Base-by-base conservation (phyloP, 1,139 yeast species). In the Magnusiomyces sp. region DNA sequence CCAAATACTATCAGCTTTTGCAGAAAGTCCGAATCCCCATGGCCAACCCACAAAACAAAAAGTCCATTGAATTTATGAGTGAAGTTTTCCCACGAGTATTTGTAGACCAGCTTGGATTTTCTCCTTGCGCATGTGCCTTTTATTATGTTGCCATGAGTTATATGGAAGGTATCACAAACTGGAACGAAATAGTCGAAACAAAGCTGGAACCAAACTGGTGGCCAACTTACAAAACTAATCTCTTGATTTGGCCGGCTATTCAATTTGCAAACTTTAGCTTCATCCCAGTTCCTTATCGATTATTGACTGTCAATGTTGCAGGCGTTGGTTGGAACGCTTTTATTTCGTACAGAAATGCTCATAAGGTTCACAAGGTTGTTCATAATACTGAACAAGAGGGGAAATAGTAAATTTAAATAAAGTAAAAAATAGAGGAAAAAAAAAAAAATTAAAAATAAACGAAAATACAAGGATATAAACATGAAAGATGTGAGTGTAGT, bases 291-390 rank as follows among this genome's bases (percentile, higher is more conserved):
- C 79, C 79, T 43, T 77, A 77, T 59, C 74, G 95, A 39, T 67
- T 89, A 50, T 59, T 85, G 45, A 73, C 81, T 4, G 95, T 85
- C 38, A 87, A 88, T 59, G 56, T 80, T 2, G 74, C 86, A 23
- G 80, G 94, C 49, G 78, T 89, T 33, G 81, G 83, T 4, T 90
- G 97, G 97, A 90, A 89, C 63, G 79, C 92, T 17, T 88, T 76
- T 62, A 65, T 89, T 58, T 83, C 94, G 46, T 71, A 72, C 57
- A 69, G 70, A 53, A 80, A 80, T 57, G 57, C 59, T 32, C 34
- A 50, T 57, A 23, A 23, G 7, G 29, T 23, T 23, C 6, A 23
- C 7, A 23, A 23, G 7, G 19, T 37, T 37, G 29, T 5, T 23
- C n/a, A n/a, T n/a, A n/a, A n/a, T n/a, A n/a, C n/a, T n/a, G 13